These are phyloP conservation scores for Colletotrichum lupini DNA, from an alignment of 2,329 filamentous ascomycete genomes.

Conservation along the genomic window DNA sequence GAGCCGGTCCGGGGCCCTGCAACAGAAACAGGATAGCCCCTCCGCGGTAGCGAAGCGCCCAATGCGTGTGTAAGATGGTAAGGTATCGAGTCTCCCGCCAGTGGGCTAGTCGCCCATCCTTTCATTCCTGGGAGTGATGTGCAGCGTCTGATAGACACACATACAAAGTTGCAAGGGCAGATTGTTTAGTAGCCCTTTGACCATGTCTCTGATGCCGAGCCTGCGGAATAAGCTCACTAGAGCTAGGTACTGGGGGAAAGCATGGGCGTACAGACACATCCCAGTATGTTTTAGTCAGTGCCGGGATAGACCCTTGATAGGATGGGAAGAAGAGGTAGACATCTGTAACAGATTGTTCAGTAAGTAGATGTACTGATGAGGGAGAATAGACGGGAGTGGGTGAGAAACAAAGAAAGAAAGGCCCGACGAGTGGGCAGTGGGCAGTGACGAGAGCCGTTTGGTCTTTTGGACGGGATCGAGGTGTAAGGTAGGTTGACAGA, in stretches of 20 bases:
- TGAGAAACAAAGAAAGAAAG: background rate
- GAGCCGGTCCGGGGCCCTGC: background rate
- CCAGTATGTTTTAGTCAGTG: background rate
- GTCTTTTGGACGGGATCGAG: background rate
- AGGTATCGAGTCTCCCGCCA: background rate
- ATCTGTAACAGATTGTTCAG: background rate
- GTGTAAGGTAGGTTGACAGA: too few relatives aligned
- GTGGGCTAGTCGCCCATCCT: background rate
- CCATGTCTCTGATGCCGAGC: background rate
- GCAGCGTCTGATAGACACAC: background rate
- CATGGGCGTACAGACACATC: background rate
- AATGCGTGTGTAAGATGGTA: background rate
- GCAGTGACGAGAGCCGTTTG: background rate
- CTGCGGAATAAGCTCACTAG: background rate
- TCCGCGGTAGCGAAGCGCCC: background rate
- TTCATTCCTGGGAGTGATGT: conserved; percentile 3
- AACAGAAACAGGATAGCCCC: background rate
- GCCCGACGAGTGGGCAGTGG: background rate
- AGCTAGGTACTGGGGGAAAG: background rate
- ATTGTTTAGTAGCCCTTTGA: background rate
- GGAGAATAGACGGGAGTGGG: background rate
- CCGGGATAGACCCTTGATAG: background rate
- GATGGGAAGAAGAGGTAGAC: background rate
- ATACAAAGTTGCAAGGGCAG: background rate
- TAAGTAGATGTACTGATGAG: background rate